Evolutionary conservation across 371 early-diverging fungal genomes (phyloP).

Genomic region (Catenaria anguillulae): DNA sequence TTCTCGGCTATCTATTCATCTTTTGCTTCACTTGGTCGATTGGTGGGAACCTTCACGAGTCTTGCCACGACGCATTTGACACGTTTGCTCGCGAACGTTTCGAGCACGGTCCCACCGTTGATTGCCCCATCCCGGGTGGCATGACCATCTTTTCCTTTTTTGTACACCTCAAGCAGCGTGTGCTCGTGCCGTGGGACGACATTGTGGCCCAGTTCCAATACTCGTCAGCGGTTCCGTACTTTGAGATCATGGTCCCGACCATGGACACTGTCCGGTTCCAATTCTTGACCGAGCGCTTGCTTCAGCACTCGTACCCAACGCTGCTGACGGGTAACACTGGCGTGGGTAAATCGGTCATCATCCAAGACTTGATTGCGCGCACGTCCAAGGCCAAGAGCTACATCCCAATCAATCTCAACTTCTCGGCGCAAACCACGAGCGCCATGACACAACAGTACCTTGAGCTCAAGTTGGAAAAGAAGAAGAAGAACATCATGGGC

Average conservation of each 20-base stretch:
- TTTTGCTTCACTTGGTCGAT: constrained; percentile 37
- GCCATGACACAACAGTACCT: constrained; percentile 35
- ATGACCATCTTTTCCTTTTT: constrained; percentile 30
- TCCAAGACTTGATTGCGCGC: constrained; percentile 28
- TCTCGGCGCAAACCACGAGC: constrained; percentile 38
- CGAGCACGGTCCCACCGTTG: constrained; percentile 23
- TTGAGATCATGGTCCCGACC: constrained; percentile 43
- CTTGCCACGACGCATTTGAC: constrained; percentile 34
- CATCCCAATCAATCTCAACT: constrained; percentile 29
- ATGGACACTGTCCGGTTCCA: constrained; percentile 36
- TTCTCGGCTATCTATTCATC: constrained; percentile 29
- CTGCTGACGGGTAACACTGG: constrained; percentile 36
- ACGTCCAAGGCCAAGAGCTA: constrained; percentile 21
- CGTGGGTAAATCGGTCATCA: constrained; percentile 38
- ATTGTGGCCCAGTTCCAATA: constrained; percentile 32
- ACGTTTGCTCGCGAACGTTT: constrained; percentile 30
- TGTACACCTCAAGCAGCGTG: constrained; percentile 24
- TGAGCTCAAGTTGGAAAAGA: constrained; percentile 44
- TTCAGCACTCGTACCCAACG: constrained; percentile 25
- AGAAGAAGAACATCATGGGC: constrained; percentile 36
- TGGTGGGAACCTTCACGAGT: constrained; percentile 36
- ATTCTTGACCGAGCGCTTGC: constrained; percentile 27
- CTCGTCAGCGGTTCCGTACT: constrained; percentile 29
- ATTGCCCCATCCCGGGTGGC: constrained; percentile 24
- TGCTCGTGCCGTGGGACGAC: constrained; percentile 34